Percentiles rank a stretch among this genome's conserved stretches.
phyloP scores from a whole-genome alignment of 306 rosid species.

The Vigna trinervia region DNA sequence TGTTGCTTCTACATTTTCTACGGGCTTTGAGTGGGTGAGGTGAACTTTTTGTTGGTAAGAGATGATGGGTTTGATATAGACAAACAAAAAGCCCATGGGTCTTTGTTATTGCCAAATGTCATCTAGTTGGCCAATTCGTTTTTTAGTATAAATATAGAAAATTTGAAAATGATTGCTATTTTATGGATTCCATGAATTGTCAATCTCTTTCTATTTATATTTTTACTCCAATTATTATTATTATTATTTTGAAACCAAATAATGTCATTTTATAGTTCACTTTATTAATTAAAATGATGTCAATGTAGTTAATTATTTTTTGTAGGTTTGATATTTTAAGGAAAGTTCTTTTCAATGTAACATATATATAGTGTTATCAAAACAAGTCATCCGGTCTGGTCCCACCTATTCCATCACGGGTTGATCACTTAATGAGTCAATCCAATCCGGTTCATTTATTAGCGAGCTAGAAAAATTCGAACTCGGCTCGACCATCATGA shows the following conservation, averaged over 20 bases:
- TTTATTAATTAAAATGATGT: background rate
- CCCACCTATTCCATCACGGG: too few species aligned
- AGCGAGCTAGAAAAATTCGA: too few species aligned
- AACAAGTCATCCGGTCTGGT: too few species aligned
- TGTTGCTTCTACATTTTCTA: slow-evolving; percentile 11
- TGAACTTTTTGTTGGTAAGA: slow-evolving; percentile 34
- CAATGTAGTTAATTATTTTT: too few species aligned
- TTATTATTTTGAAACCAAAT: too few species aligned
- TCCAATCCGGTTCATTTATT: too few species aligned
- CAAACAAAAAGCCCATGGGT: slow-evolving; percentile 50
- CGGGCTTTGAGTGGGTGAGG: slow-evolving; percentile 43
- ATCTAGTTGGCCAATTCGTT: slow-evolving; percentile 40
- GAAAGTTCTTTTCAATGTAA: background rate
- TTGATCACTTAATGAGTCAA: too few species aligned
- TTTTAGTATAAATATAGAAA: slow-evolving; percentile 16
- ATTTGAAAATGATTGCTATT: slow-evolving; percentile 45
- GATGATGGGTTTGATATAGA: slow-evolving; percentile 38
- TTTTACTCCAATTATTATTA: slow-evolving; percentile 23
- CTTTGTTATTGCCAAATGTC: slow-evolving; percentile 38
- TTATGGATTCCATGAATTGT: slow-evolving; percentile 33
- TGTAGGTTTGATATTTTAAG: background rate
- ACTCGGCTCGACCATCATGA: too few species aligned
- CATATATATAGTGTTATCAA: too few species aligned
- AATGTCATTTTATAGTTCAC: background rate
- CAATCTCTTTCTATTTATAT: slow-evolving; percentile 29